Base-by-base conservation (phyloP, 2,329 filamentous ascomycete species). In the Xylariaceae sp. region DNA sequence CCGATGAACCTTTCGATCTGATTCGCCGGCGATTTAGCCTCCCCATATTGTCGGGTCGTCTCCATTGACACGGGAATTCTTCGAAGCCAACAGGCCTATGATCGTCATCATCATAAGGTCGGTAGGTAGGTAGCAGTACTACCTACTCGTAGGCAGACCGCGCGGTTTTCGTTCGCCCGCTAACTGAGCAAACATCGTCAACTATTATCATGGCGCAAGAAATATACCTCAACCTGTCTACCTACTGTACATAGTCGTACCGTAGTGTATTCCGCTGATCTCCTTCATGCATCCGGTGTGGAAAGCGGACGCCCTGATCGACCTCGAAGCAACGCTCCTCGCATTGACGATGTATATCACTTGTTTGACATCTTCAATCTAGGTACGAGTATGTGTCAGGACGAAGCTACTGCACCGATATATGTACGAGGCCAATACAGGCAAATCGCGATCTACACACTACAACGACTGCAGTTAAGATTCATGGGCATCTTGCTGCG, bases 1-100 rank as follows among this genome's bases (percentile, higher is more conserved):
- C 48, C 48, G 49, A 51, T 42, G 6, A 17, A 7, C 2, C 18
- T 3, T 37, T 10, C 18, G n/a, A 10, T 3, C 35, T 62, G 55
- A 62, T 61, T 64, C 58, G 61, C 15, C 10, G 17, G 37, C 2
- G 18, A 3, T 44, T 58, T 64, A 58, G 56, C 54, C 56, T 59
- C 1, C 62, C 23, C 62, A 55, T 8, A 30, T 59, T 64, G 62
- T 64, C 62, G 62, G 62, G 62, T 64, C 54, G 15, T 9, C 51
- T 45, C 51, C 52, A 42, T 51, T 35, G 34, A 18, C 30, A 34
- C 9, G 30, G 37, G 42, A 57, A 18, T 49, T 47, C 44, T 34
- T 17, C 54, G 47, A 54, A 6, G 53, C 51, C 35, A 47, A 53
- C 56, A 30, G 13, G 47, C 47, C 47, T 30, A 30, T 30, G 23